Base-by-base conservation (phyloP, 2,329 filamentous ascomycete genomes). In the Talaromyces funiculosus region DNA sequence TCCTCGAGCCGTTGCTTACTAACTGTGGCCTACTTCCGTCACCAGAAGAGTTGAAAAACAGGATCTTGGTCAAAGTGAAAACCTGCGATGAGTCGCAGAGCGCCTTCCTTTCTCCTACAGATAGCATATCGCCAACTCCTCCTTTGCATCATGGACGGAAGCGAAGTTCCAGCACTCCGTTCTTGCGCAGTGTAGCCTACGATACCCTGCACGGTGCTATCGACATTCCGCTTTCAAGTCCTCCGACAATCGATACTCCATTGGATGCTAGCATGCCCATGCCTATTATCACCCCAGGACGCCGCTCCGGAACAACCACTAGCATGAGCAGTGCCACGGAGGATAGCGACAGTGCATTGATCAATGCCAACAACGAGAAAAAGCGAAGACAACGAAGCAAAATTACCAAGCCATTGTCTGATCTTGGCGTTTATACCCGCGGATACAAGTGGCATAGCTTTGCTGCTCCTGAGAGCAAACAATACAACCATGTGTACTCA, bases 31-130 rank as follows among this genome's bases (percentile, higher is more conserved):
- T 84, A 61, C 82, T 97, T 12, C 94, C 94, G 0, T 89, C 90
- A 1, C 94, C 94, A 0, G 90, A 94, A 51, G 87, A 97, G 66
- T 81, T 99, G 51, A 90, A 88, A 77, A 81, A 89, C 67, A 87
- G 87, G 43, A 90, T 97, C 60, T 80, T 99, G 60, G 88, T 97
- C 80, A 99, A 99, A 74, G 94, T 97, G 64, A 99, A 97, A 76
- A 89, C 90, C 65, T 86, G 90, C 7, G 82, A 85, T 66, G 80
- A 83, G 49, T 75, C 71, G 12, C 78, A 80, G 45, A 79, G 83
- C 53, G 78, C 73, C 8, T 43, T 57, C 26, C 26, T 22, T 20
- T 18, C 51, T 26, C 40, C 31, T 24, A 35, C 49, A 31, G 61
- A 62, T 12, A 7, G 14, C 12, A 8, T 22, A 9, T 29, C 53